Evolutionary conservation across 208 protist genomes (phyloP).

Genomic region (Wallacemonas collosoma): DNA sequence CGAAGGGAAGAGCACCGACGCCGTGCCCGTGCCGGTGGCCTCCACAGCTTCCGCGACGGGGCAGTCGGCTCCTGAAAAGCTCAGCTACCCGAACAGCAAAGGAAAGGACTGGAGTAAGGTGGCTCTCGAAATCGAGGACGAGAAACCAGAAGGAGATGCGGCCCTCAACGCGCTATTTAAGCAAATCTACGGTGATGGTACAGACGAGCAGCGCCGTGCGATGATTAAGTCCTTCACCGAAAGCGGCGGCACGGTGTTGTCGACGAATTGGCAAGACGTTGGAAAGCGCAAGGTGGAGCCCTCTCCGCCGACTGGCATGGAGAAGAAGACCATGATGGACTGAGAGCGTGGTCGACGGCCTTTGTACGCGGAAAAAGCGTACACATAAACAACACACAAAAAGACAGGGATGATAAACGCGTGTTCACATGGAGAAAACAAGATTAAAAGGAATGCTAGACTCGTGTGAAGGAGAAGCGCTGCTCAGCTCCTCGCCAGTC

Average conservation of each 20-base stretch:
- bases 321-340: conserved; percentile 66
- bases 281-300: conserved; percentile 78
- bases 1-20: conserved; percentile 31
- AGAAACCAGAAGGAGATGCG: conserved; percentile 88
- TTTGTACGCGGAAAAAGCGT: neutral
- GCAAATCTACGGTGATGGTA: conserved; percentile 93
- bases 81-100: conserved; percentile 81
- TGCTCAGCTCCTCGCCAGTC: no score
- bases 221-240: conserved; percentile 97
- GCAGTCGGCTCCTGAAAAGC: conserved; percentile 44
- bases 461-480: no score
- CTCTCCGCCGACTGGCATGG: conserved; percentile 90
- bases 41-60: conserved; percentile 5
- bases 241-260: conserved; percentile 94
- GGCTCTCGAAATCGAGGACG: conserved; percentile 79
- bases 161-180: conserved; percentile 93
- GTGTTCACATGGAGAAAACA: no score
- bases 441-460: no score
- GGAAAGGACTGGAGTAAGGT: conserved; percentile 83
- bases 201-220: conserved; percentile 87
- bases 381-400: neutral
- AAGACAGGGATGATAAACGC: neutral
- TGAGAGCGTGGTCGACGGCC: conserved; percentile 12
- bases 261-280: conserved; percentile 96
- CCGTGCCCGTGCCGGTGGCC: conserved; percentile 12